Conservation (phyloP, 306 rosid species). For the Prunus dulcis region DNA sequence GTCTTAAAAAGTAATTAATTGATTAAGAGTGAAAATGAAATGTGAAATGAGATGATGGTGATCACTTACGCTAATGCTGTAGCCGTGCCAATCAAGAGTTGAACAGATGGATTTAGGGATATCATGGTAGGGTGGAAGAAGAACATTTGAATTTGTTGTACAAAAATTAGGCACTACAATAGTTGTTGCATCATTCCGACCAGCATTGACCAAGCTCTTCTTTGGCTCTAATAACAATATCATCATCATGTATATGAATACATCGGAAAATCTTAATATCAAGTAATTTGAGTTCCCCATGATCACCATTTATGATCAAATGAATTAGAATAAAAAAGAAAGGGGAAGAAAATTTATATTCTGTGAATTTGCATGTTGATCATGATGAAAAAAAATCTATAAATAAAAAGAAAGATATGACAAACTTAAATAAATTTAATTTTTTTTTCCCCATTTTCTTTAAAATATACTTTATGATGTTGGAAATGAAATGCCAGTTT, state of each 20-base stretch:
- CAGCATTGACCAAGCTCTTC: conserved; percentile 2
- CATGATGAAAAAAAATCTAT: not conserved
- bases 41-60: not conserved
- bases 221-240: conserved; percentile 6
- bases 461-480: not conserved
- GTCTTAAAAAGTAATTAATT: not conserved
- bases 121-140: not conserved
- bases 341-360: not conserved
- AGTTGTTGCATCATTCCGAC: not conserved
- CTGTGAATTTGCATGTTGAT: not conserved
- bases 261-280: not conserved
- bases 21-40: not conserved
- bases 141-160: not conserved
- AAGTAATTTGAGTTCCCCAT: not conserved
- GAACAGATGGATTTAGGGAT: conserved; percentile 2
- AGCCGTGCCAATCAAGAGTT: not conserved
- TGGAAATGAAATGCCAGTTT: not conserved
- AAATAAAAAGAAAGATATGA: not conserved
- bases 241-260: not conserved
- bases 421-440: not conserved
- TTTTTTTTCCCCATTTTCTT: not conserved
- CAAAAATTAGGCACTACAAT: not conserved
- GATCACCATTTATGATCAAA: not conserved
- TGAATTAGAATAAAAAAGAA: not conserved
- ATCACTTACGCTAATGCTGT: not conserved